Percentiles rank a stretch among this genome's conserved stretches.
These are phyloP conservation scores for Saccharomycopsis capsularis DNA, from an alignment of 805 yeast species.

Conservation along the genomic window DNA sequence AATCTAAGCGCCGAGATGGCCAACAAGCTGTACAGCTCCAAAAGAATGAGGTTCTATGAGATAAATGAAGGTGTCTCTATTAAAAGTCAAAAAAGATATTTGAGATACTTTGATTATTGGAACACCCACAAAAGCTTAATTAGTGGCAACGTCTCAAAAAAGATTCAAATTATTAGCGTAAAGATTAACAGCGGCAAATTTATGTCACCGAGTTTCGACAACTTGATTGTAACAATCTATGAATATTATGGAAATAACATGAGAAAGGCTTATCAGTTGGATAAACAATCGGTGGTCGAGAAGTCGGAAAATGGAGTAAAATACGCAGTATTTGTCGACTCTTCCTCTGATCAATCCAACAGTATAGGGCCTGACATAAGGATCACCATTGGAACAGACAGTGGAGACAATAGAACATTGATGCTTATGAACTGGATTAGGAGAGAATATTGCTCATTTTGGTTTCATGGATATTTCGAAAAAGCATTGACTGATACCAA, in stretches of 20 bases:
- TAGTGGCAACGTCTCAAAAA: not conserved
- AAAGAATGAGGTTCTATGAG: conserved; percentile 45
- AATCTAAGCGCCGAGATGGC: conserved; percentile 40
- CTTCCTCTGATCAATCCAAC: no score
- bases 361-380: not conserved
- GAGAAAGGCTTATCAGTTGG: not conserved
- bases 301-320: not conserved
- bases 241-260: conserved; percentile 3
- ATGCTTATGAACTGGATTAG: not conserved
- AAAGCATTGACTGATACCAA: not conserved
- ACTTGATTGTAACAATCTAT: conserved; percentile 7
- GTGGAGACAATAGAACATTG: not conserved
- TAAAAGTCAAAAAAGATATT: conserved; percentile 57
- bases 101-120: conserved; percentile 44
- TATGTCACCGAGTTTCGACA: not conserved
- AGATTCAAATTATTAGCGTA: not conserved
- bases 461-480: conserved; percentile 4
- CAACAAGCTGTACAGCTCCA: conserved; percentile 42
- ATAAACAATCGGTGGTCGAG: not conserved
- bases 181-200: not conserved
- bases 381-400: not conserved
- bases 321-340: no score
- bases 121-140: conserved; percentile 22
- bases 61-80: conserved; percentile 68
- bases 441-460: conserved; percentile 10